A percentile compares a stretch with the other conserved stretches of the same genome.
Conservation (phyloP, 2,329 filamentous ascomycete species). For the Colletotrichum neosansevieriae region DNA sequence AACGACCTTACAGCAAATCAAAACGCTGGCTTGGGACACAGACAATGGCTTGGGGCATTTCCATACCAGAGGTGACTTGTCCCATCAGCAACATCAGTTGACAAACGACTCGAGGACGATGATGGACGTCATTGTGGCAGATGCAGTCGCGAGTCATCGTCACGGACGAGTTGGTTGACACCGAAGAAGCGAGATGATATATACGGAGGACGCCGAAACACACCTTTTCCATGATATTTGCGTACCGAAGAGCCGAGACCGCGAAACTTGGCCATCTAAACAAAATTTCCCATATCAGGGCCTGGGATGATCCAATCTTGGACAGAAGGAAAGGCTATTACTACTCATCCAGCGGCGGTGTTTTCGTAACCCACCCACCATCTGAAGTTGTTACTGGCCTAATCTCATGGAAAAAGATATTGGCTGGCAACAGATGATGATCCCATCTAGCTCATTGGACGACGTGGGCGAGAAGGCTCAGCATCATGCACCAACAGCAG, state of each 20-base stretch:
- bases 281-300: not conserved
- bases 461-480: conserved; percentile 38
- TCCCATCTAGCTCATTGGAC: conserved; percentile 23
- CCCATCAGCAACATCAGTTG: not conserved
- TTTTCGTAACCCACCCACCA: conserved; percentile 35
- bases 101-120: not conserved
- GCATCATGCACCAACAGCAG: conserved; percentile 37
- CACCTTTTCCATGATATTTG: not conserved
- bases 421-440: conserved; percentile 13
- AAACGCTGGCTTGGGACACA: not conserved
- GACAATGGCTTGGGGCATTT: not conserved
- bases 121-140: conserved; percentile 1
- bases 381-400: conserved; percentile 32
- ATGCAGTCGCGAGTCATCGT: not conserved
- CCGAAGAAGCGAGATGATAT: conserved; percentile 9
- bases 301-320: conserved; percentile 19
- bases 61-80: too few species aligned
- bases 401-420: not conserved
- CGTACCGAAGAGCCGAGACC: conserved; percentile 32
- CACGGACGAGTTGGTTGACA: not conserved
- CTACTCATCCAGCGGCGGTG: conserved; percentile 21
- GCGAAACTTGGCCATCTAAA: conserved; percentile 21
- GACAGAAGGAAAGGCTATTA: conserved; percentile 14
- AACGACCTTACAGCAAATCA: not conserved
- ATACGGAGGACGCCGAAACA: not conserved